Percentiles rank a stretch among this genome's conserved stretches.
Conservation (phyloP, 306 rosid genomes). For the Ammopiptanthus mongolicus region DNA sequence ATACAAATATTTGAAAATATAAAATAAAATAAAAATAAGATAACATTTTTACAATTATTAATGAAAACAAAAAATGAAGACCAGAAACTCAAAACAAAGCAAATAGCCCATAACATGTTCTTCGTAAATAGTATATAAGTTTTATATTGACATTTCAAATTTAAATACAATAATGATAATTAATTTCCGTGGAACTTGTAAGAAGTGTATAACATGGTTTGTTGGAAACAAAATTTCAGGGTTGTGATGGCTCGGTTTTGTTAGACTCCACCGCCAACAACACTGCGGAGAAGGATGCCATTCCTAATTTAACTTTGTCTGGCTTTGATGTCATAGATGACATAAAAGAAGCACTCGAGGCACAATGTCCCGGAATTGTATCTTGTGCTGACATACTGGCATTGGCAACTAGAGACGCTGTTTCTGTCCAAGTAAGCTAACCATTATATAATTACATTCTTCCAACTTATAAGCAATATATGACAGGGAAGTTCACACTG, state of each 20-base stretch:
- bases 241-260: constrained; percentile 56
- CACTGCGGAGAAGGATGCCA: constrained; percentile 40
- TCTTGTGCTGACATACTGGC: constrained; percentile 65
- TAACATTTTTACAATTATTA: no score
- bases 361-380: constrained; percentile 40
- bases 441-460: not conserved
- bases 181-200: not conserved
- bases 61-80: no score
- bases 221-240: constrained; percentile 41
- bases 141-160: not conserved
- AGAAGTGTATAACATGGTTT: not conserved
- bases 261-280: constrained; percentile 39
- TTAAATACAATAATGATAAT: not conserved
- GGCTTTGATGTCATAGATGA: constrained; percentile 53
- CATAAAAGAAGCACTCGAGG: constrained; percentile 40
- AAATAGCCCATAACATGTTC: no score
- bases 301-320: constrained; percentile 36
- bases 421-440: constrained; percentile 35
- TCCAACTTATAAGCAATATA: no score
- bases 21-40: no score
- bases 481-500: no score
- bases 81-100: no score
- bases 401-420: constrained; percentile 50
- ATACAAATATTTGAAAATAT: no score
- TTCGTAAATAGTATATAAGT: not conserved